phyloP scores from a whole-genome alignment of 768 basidiomycete genomes.

The Steccherinum ochraceum region DNA sequence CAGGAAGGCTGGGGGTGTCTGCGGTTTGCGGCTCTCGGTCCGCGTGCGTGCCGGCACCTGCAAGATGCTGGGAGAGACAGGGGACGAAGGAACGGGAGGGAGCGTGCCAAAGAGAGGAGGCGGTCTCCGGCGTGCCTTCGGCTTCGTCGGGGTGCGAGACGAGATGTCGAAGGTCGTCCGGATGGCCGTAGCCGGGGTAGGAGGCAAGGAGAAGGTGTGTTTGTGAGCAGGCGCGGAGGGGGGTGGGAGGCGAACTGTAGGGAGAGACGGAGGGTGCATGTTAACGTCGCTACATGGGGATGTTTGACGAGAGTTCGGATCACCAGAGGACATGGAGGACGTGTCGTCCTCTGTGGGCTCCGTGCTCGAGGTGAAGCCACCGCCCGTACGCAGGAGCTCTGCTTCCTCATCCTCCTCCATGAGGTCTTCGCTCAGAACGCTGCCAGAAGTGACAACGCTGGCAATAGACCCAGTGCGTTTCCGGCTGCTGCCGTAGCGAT shows the following conservation, averaged over 20 bases:
- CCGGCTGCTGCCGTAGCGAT: conserved; percentile 49
- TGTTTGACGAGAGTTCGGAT: conserved; percentile 19
- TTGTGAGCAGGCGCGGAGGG: conserved; percentile 34
- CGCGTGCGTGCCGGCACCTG: conserved; percentile 34
- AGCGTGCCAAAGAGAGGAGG: conserved; percentile 56
- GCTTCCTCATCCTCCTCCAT: conserved; percentile 80
- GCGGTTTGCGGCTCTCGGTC: conserved; percentile 44
- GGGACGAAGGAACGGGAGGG: conserved; percentile 71
- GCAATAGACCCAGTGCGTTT: conserved; percentile 71
- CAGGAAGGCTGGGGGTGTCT: conserved; percentile 53
- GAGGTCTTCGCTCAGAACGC: conserved; percentile 72
- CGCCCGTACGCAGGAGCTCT: conserved; percentile 62
- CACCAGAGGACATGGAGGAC: conserved; percentile 21
- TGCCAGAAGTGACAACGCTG: conserved; percentile 61
- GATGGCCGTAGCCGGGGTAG: conserved; percentile 46
- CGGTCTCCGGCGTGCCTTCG: conserved; percentile 48
- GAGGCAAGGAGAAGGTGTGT: conserved; percentile 48
- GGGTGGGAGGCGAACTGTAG: conserved; percentile 22
- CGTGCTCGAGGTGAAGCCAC: conserved; percentile 46
- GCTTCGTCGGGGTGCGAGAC: conserved; percentile 18
- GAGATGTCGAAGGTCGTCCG: conserved; percentile 44
- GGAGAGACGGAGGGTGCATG: conserved; percentile 9
- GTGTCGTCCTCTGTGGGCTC: conserved; percentile 27
- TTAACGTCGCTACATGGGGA: background rate
- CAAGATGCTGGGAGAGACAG: conserved; percentile 45